Base-by-base conservation (phyloP, 179 eudicot genomes). In the Vitellaria paradoxa region DNA sequence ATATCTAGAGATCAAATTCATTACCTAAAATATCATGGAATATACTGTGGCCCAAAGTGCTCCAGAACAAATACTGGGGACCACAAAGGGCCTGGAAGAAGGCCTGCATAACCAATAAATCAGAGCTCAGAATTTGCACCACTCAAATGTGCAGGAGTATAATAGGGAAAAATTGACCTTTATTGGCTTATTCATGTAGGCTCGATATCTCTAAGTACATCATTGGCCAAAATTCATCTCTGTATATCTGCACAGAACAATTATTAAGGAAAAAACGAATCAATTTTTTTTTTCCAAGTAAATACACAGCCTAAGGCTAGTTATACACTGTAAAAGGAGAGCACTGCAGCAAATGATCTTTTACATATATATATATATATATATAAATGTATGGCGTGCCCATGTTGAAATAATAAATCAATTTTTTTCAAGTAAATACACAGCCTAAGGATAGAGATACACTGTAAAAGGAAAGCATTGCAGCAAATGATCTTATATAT, bases 201-300 rank as follows among this genome's bases (percentile, higher is more conserved):
- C 64, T 76, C 71, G 7, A 81, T 71, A 78, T 68, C 63, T 57
- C 78, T 37, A 75, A 79, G 66, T 77, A 80, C 84, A 81, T 93
- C 93, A 93, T 89, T 90, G 92, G 81, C 90, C 94, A 86, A 96
- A 95, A 74, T 85, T 93, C 98, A 96, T 96, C 87, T 96, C 93
- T 5, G 99, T 91, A 86, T 96, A 93, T 93, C 98, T 95, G 89
- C 85, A 87, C 5, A 65, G 53, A 74, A 65, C 63, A 11, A 2
- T 30, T 30, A 30, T 30, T 30, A 30, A 30, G 37, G 37, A 0
- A 45, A 57, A 83, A 62, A 45, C 2, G 8, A 73, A 13, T 15
- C 9, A 69, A 46, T 72, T 40, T 30, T 30, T 30, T 30, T 30
- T 30, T 26, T 49, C 70, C 11, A 52, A 6, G 49, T 17, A 70